phyloP scores from a whole-genome alignment of 208 protist genomes.

The Trypanosoma lewisi region DNA sequence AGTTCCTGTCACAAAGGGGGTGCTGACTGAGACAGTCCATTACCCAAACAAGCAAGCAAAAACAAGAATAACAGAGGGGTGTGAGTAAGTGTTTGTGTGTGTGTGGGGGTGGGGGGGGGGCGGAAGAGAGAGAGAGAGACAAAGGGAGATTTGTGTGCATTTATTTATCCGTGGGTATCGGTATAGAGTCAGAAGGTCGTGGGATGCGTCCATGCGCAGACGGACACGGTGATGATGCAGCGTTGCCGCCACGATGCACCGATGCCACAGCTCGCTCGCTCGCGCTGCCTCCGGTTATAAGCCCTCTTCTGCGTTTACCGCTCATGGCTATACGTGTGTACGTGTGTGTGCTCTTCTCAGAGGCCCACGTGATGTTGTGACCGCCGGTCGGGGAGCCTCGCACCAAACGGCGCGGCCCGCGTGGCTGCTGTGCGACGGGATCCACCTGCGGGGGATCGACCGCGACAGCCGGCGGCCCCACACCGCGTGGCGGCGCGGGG shows the following conservation, averaged over 20 bases:
- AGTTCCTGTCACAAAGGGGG: background rate
- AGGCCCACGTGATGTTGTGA: too few relatives aligned
- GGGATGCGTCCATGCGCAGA: background rate
- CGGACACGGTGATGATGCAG: background rate
- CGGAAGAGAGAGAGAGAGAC: too few relatives aligned
- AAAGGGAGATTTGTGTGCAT: too few relatives aligned
- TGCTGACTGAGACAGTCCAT: too few relatives aligned
- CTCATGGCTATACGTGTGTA: slow-evolving; percentile 37
- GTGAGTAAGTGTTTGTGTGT: background rate
- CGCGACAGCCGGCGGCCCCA: slow-evolving; percentile 34
- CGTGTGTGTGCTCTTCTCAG: too few relatives aligned
- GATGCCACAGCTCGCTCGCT: slow-evolving; percentile 23
- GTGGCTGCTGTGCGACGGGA: slow-evolving; percentile 30
- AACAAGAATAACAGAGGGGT: background rate
- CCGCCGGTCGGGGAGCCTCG: slow-evolving; percentile 31
- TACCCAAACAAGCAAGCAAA: too few relatives aligned
- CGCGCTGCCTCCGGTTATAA: slow-evolving; percentile 27
- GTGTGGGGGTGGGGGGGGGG: background rate
- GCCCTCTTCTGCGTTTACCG: slow-evolving; percentile 43
- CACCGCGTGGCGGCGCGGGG: slow-evolving; percentile 23
- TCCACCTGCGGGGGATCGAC: slow-evolving; percentile 34
- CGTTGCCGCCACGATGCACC: slow-evolving; percentile 5
- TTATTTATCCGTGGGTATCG: too few relatives aligned
- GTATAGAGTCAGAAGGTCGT: slow-evolving; percentile 8
- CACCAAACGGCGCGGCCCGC: slow-evolving; percentile 22